Evolutionary conservation across 2,329 filamentous ascomycete species (phyloP).

Genomic region (Fusarium sp.): DNA sequence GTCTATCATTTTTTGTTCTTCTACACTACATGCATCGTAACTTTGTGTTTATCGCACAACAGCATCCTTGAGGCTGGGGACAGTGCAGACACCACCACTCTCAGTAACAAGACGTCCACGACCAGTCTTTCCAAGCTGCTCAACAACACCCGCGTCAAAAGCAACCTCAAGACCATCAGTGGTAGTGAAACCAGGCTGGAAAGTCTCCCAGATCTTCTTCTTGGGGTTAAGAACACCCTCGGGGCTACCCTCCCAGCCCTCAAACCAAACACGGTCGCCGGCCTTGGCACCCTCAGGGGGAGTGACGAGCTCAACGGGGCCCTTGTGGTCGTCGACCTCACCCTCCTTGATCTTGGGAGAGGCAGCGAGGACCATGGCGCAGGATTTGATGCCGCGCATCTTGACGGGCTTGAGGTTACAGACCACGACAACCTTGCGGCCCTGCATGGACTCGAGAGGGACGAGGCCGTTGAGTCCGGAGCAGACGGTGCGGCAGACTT

Average conservation of each 20-base stretch:
- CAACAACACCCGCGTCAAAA: conserved; percentile 83
- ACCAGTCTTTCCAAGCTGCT: conserved; percentile 77
- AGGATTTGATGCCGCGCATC: conserved; percentile 86
- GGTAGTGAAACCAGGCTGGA: conserved; percentile 96
- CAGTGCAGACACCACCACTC: conserved; percentile 81
- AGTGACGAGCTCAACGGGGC: conserved; percentile 89
- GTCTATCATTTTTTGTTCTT: conserved; percentile 19
- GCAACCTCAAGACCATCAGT: conserved; percentile 82
- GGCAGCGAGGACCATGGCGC: conserved; percentile 93
- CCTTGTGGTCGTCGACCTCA: conserved; percentile 81
- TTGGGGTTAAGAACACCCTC: conserved; percentile 96
- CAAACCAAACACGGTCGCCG: conserved; percentile 90
- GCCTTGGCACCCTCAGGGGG: conserved; percentile 82
- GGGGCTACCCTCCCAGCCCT: conserved; percentile 92
- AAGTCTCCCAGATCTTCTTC: conserved; percentile 99
- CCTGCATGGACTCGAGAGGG: conserved; percentile 95
- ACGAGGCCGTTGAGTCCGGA: conserved; percentile 94
- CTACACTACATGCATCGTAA: neutral
- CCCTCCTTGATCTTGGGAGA: conserved; percentile 86
- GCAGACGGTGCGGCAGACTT: conserved; percentile 93
- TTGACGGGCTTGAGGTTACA: conserved; percentile 99
- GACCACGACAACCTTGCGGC: conserved; percentile 92
- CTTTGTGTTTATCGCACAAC: conserved; percentile 76
- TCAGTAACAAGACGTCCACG: conserved; percentile 77
- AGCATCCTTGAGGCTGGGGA: conserved; percentile 81